Evolutionary conservation across 306 rosid species (phyloP).

Genomic region (Rosa multiflora): DNA sequence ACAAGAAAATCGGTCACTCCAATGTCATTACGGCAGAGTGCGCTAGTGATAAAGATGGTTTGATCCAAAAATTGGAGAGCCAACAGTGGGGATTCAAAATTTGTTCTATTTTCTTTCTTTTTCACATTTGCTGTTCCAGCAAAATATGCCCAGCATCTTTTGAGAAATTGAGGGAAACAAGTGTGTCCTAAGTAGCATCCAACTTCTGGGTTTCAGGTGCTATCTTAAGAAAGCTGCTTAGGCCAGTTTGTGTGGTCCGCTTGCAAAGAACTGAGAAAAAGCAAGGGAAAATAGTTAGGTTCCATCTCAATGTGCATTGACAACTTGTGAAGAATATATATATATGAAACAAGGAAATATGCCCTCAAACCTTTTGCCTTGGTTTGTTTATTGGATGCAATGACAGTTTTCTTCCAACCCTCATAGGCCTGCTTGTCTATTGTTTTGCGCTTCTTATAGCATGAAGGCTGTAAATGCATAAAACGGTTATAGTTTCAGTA

Average conservation of each 20-base stretch:
- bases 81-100: neutral
- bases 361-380: constrained; percentile 49
- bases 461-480: constrained; percentile 54
- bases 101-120: neutral
- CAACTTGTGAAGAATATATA: neutral
- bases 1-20: too few species aligned
- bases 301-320: constrained; percentile 3
- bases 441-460: constrained; percentile 57
- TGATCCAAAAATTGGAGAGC: too few species aligned
- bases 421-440: constrained; percentile 52
- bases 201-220: constrained; percentile 44
- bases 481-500: constrained; percentile 14
- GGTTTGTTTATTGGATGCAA: constrained; percentile 55
- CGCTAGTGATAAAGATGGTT: too few species aligned
- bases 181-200: constrained; percentile 37
- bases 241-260: constrained; percentile 55
- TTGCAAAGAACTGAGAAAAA: constrained; percentile 49
- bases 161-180: neutral
- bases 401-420: constrained; percentile 71
- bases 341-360: neutral
- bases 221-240: constrained; percentile 50
- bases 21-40: too few species aligned
- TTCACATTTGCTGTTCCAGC: neutral
- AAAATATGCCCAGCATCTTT: neutral
- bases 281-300: constrained; percentile 2